Base-by-base conservation (phyloP, 2,329 filamentous ascomycete genomes). In the Trichophaea hybrida region DNA sequence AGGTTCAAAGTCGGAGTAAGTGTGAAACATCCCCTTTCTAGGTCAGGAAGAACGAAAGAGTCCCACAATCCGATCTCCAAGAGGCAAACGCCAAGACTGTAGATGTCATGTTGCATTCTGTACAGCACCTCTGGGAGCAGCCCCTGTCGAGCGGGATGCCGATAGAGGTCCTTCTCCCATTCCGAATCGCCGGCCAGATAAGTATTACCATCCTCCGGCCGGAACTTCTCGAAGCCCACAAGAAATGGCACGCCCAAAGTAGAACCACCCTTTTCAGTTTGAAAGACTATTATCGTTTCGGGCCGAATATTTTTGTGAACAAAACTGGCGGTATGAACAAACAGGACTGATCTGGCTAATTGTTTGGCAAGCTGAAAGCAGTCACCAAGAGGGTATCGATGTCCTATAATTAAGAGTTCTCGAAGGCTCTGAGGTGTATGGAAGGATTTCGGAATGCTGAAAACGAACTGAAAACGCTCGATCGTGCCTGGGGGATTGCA, bases 71-170 rank as follows among this genome's bases (percentile, higher is more conserved):
- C 77, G 32, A 80, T 73, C 65, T 80, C 78, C 0, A 81, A 68
- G 0, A 81, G 70, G 55, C 75, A 77, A 0, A 80, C 76, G 0
- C 78, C 78, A 0, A 80, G 71, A 57, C 76, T 78, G 67, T 80
- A 80, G 8, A 81, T 76, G 60, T 80, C 77, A 64, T 81, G 78
- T 56, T 77, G 74, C 74, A 80, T 79, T 1, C 63, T 68, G 61
- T 77, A 80, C 0, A 64, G 58, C 0, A 75, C 71, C 32, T 72
- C 67, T 0, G 71, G 70, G 1, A 64, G 61, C 0, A 70, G 24
- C 0, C 77, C 76, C 63, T 79, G 76, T 0, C 77, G 73, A 0
- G 64, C 60, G 0, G 77, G 76, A 62, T 80, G 78, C 0, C 74
- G 73, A 61, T 80, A 81, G 0, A 80, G 44, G 52, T 79, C 75